Evolutionary conservation across 305 asterid genomes (phyloP).

Genomic region (Fraxinus albicans): DNA sequence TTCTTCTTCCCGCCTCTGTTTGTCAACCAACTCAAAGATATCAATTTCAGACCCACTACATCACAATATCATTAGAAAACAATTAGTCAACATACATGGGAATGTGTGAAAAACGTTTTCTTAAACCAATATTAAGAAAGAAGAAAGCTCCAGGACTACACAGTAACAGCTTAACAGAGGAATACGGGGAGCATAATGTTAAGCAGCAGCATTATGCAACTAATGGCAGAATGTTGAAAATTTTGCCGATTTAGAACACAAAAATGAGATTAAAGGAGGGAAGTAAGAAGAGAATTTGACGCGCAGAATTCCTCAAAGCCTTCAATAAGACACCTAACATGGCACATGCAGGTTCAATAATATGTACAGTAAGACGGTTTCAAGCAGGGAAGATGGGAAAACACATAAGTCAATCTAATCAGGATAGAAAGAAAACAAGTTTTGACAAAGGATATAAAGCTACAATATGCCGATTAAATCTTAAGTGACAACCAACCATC

Average conservation of each 20-base stretch:
- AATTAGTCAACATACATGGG: constrained; percentile 12
- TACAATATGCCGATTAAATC: neutral
- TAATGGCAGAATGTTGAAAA: neutral
- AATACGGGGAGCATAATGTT: constrained; percentile 12
- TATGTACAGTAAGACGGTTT: neutral
- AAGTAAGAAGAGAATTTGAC: neutral
- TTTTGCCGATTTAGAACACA: neutral
- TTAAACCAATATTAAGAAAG: neutral
- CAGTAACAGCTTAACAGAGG: neutral
- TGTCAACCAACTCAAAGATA: constrained; percentile 83
- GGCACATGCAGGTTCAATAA: neutral
- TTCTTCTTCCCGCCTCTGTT: constrained; percentile 72
- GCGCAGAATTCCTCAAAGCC: neutral
- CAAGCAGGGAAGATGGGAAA: neutral
- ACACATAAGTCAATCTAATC: neutral
- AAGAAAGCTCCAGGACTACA: neutral
- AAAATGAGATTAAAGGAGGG: neutral
- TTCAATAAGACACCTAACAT: neutral
- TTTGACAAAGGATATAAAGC: neutral
- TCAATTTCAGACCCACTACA: constrained; percentile 92
- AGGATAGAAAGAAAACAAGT: neutral
- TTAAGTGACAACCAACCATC: neutral
- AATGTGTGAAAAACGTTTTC: neutral
- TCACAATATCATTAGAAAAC: constrained; percentile 24
- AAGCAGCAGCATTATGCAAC: neutral